Conservation (phyloP, 129 eudicot genomes). For the Escallonia rubra region DNA sequence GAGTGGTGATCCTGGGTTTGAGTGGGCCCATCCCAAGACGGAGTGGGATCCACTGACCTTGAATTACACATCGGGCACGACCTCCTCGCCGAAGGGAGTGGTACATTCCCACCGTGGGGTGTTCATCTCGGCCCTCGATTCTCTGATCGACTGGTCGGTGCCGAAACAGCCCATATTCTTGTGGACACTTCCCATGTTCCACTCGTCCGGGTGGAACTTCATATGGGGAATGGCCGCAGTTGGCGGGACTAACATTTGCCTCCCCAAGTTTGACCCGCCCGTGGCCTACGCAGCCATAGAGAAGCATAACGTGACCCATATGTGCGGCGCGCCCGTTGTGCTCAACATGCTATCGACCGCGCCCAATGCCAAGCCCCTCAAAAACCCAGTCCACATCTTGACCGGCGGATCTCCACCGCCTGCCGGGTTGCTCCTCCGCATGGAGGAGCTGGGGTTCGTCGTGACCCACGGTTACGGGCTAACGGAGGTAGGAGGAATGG, state of each 20-base stretch:
- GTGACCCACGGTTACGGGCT: conserved; percentile 63
- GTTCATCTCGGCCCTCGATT: conserved; percentile 29
- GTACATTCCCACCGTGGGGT: conserved; percentile 44
- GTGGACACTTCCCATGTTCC: conserved; percentile 79
- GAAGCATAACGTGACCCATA: conserved; percentile 50
- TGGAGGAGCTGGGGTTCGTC: conserved; percentile 41
- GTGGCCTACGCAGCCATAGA: conserved; percentile 24
- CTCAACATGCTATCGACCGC: conserved; percentile 46
- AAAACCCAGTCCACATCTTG: conserved; percentile 33
- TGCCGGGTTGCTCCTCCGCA: conserved; percentile 36
- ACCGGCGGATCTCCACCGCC: conserved; percentile 81
- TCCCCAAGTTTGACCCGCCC: conserved; percentile 30
- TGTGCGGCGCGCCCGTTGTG: conserved; percentile 72
- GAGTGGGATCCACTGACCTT: conserved; percentile 62
- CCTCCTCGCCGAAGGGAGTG: conserved; percentile 62
- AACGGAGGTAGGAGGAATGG: conserved; percentile 57
- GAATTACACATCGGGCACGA: conserved; percentile 76
- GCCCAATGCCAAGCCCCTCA: conserved; percentile 8
- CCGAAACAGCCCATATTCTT: conserved; percentile 35
- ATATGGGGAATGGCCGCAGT: conserved; percentile 74
- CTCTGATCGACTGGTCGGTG: conserved; percentile 39
- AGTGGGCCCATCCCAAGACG: conserved; percentile 35
- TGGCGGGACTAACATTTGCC: conserved; percentile 60
- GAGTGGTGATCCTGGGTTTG: conserved; percentile 36
- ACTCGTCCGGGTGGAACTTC: conserved; percentile 64